Conservation (phyloP, 805 yeast species). For the Sungouiozyma intestinalis region DNA sequence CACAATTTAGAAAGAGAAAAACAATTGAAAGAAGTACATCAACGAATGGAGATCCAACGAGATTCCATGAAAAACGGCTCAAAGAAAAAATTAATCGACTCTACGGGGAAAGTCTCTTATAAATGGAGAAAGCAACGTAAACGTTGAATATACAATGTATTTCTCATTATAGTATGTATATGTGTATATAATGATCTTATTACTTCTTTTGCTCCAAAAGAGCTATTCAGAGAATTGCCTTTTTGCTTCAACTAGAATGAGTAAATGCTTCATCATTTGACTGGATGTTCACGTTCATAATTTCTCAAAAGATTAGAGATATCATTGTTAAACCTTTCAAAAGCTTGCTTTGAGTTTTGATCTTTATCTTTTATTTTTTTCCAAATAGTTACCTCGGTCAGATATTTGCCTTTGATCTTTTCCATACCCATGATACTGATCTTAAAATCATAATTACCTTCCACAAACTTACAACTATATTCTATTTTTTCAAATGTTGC, state of each 20-base stretch:
- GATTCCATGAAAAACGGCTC: conserved; percentile 88
- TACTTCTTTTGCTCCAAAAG: too few relatives aligned
- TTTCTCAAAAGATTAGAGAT: conserved; percentile 14
- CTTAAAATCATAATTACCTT: conserved; percentile 21
- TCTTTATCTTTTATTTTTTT: conserved; percentile 15
- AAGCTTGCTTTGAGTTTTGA: conserved; percentile 7
- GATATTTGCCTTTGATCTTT: conserved; percentile 1
- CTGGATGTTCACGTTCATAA: conserved; percentile 1
- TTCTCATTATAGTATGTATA: not conserved
- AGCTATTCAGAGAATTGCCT: too few relatives aligned
- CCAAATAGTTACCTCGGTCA: conserved; percentile 10
- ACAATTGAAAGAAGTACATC: conserved; percentile 58
- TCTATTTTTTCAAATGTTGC: conserved; percentile 14
- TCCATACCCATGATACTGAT: conserved; percentile 14
- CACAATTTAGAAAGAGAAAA: conserved; percentile 58
- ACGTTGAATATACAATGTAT: conserved; percentile 20
- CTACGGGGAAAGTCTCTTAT: conserved; percentile 58
- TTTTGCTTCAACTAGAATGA: too few relatives aligned
- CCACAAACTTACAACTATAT: conserved; percentile 21
- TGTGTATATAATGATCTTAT: not conserved
- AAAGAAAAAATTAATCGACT: conserved; percentile 61
- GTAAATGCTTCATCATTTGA: too few relatives aligned
- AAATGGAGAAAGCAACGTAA: conserved; percentile 83
- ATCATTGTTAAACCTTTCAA: conserved; percentile 16
- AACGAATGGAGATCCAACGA: conserved; percentile 63